Percentiles rank a stretch among this genome's conserved stretches.
Evolutionary conservation across 1,284 basidiomycete species (phyloP).

Genomic region (Cutaneotrichosporon sp.): DNA sequence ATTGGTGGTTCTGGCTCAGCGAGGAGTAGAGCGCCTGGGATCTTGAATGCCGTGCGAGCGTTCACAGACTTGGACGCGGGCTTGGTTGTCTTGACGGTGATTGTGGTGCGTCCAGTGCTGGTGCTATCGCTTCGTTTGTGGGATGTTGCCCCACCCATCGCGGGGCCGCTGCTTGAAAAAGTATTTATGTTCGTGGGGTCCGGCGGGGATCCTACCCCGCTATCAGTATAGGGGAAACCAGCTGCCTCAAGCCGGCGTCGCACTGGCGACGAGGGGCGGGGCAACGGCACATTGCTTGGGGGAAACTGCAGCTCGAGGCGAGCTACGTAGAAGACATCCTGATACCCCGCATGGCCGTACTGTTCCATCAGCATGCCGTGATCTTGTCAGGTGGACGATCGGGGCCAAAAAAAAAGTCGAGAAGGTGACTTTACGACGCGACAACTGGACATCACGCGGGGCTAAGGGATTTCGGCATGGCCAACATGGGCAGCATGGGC

Average conservation of each 20-base stretch:
- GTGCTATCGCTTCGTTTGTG: no score
- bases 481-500: no score
- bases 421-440: no score
- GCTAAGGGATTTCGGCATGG: no score
- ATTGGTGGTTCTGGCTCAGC: neutral
- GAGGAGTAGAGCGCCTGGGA: neutral
- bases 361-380: conserved; percentile 10
- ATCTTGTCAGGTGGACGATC: no score
- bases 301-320: conserved; percentile 25
- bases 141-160: neutral
- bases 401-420: no score
- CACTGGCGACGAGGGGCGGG: conserved; percentile 19
- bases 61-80: neutral
- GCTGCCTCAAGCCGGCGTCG: conserved; percentile 20
- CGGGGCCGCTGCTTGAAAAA: neutral
- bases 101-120: no score
- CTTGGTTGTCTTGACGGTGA: no score
- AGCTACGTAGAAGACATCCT: conserved; percentile 31
- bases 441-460: no score
- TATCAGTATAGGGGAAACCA: conserved; percentile 18
- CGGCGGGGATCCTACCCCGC: neutral
- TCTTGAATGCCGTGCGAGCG: neutral
- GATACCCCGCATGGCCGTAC: conserved; percentile 26
- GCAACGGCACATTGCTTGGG: conserved; percentile 15
- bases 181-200: neutral